Base-by-base conservation (phyloP, 2,329 filamentous ascomycete genomes). In the Colletotrichum echinochloae region DNA sequence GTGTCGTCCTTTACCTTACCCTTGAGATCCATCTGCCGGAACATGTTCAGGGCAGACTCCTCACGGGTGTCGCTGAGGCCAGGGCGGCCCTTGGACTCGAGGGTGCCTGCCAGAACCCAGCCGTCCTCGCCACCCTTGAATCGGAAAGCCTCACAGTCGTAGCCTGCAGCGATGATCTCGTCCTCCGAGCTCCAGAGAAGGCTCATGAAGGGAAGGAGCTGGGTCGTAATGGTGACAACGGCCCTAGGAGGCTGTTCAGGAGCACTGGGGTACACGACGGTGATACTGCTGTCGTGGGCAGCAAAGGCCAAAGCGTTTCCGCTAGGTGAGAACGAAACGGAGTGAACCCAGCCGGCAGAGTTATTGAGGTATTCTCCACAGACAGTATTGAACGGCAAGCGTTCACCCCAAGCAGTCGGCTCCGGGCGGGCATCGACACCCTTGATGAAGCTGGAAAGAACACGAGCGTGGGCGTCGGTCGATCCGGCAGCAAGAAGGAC, bases 11-110 rank as follows among this genome's bases (percentile, higher is more conserved):
- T 94, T 66, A 87, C 85, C 83, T 97, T 97, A 73, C 96, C 96
- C 87, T 96, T 97, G 74, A 99, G 87, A 82, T 99, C 96, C 96
- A 99, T 98, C 85, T 98, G 95, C 77, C 91, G 90, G 85, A 99
- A 99, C 94, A 98, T 97, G 82, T 98, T 97, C 80, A 98, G 85
- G 30, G 96, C 96, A 74, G 93, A 96, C 81, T 98, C 96, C 82
- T 98, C 96, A 39, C 92, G 88, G 70, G 85, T 84, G 65, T 89
- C 88, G 68, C 87, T 90, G 65, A 86, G 80, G 51, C 88, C 91
- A 35, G 87, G 85, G 6, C 87, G 84, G 60, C 88, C 86, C 82
- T 95, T 94, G 59, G 85, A 85, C 83, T 98, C 95, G 72, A 98
- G 84, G 5, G 93, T 92, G 39, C 94, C 95, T 44, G 88, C 89